Evolutionary conservation across 495 filamentous ascomycete species (phyloP).

Genomic region (Penicillium samsonianum): DNA sequence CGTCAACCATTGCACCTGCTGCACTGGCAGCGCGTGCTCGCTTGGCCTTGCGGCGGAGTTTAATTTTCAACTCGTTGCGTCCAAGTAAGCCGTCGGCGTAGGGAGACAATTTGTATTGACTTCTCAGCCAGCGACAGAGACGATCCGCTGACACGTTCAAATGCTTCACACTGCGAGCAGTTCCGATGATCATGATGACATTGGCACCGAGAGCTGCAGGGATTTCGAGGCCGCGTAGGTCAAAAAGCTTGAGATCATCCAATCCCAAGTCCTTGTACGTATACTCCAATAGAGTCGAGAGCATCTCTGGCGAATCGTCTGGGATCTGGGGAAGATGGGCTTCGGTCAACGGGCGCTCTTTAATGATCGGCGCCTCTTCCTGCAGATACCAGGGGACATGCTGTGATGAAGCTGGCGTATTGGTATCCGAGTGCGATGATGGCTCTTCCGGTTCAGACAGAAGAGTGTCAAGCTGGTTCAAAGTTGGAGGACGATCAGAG

Average conservation of each 20-base stretch:
- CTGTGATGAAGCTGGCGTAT: conserved; percentile 13
- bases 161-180: conserved; percentile 89
- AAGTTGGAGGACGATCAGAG: conserved; percentile 26
- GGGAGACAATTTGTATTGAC: conserved; percentile 65
- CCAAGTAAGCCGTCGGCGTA: conserved; percentile 87
- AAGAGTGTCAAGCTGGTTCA: conserved; percentile 18
- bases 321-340: conserved; percentile 78
- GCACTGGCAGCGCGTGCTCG: conserved; percentile 71
- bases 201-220: conserved; percentile 84
- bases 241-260: conserved; percentile 72
- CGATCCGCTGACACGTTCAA: conserved; percentile 89
- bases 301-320: conserved; percentile 67
- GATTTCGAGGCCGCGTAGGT: conserved; percentile 81
- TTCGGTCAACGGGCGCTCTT: conserved; percentile 55
- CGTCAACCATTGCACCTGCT: conserved; percentile 47
- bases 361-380: conserved; percentile 53
- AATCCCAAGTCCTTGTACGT: conserved; percentile 80
- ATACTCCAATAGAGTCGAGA: conserved; percentile 73
- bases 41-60: conserved; percentile 75
- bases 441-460: conserved; percentile 18
- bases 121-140: conserved; percentile 82
- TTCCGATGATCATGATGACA: conserved; percentile 91
- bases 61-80: conserved; percentile 86
- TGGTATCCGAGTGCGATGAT: conserved; percentile 6
- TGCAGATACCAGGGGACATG: conserved; percentile 85